Conservation (phyloP, 768 basidiomycete species). For the Clavulina sp. region DNA sequence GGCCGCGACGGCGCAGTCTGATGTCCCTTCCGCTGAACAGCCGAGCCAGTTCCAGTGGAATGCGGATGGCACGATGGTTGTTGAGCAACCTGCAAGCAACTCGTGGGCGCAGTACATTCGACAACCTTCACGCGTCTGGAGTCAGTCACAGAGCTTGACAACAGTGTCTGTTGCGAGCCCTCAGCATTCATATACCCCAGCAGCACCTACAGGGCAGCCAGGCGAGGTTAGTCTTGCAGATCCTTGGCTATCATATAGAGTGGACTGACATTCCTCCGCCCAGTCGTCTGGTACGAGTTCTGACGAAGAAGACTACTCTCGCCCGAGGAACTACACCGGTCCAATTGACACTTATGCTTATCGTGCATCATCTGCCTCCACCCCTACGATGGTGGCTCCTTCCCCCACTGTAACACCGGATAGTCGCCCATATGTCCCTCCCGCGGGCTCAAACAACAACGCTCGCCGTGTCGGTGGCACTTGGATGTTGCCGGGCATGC, state of each 20-base stretch:
- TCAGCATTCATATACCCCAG: background rate
- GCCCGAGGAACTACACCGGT: background rate
- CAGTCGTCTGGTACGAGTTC: background rate
- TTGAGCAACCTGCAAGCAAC: background rate
- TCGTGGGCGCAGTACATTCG: background rate
- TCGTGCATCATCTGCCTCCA: background rate
- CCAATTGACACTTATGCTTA: background rate
- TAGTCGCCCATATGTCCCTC: background rate
- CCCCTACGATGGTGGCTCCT: background rate
- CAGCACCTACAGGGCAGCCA: background rate
- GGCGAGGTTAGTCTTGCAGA: background rate
- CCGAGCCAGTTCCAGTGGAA: background rate
- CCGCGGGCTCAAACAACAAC: background rate
- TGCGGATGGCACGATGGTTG: background rate
- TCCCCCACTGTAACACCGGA: background rate
- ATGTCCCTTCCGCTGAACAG: background rate
- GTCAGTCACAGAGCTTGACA: background rate
- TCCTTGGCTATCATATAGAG: background rate
- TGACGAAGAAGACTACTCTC: background rate
- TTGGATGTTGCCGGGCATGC: too few species aligned
- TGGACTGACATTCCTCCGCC: background rate
- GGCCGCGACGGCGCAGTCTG: background rate
- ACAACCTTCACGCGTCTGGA: background rate
- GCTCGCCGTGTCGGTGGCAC: background rate
- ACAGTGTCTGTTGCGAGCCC: background rate